These are phyloP conservation scores for Paraphoma sp. DNA, from an alignment of 2,329 filamentous ascomycete genomes.

Conservation along the genomic window DNA sequence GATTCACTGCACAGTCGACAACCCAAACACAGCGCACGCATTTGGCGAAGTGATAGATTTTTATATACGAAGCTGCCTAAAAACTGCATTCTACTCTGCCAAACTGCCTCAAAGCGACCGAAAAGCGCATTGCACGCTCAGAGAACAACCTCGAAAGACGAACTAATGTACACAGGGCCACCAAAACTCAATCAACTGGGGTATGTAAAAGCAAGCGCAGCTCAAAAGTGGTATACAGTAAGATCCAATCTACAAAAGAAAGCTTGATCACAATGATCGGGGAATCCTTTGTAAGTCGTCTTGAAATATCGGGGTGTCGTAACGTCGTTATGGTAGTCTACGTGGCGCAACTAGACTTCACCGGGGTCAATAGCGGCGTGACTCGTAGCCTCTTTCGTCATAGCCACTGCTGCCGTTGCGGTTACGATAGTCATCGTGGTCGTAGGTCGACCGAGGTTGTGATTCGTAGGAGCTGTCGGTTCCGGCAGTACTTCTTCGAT, in stretches of 20 bases:
- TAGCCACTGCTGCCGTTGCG: constrained; percentile 34
- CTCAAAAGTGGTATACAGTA: constrained; percentile 5
- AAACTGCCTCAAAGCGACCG: neutral
- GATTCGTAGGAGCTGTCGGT: constrained; percentile 36
- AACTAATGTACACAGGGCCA: neutral
- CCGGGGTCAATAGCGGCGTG: constrained; percentile 34
- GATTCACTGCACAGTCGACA: no score
- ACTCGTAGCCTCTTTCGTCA: constrained; percentile 37
- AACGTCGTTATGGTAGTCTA: constrained; percentile 1
- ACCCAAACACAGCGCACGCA: no score
- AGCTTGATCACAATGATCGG: neutral
- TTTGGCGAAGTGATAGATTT: no score
- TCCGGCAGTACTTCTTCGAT: constrained; percentile 31
- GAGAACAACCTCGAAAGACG: neutral
- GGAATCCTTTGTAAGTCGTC: neutral
- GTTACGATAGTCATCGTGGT: constrained; percentile 39
- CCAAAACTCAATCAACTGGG: neutral
- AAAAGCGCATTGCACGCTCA: neutral
- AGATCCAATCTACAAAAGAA: constrained; percentile 5
- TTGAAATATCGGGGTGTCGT: constrained; percentile 1
- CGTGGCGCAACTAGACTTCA: neutral
- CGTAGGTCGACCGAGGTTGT: constrained; percentile 37
- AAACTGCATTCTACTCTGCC: no score
- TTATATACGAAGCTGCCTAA: neutral
- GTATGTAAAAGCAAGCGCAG: neutral